phyloP scores from a whole-genome alignment of 2,329 filamentous ascomycete species.

The Sphaerulina populicola region DNA sequence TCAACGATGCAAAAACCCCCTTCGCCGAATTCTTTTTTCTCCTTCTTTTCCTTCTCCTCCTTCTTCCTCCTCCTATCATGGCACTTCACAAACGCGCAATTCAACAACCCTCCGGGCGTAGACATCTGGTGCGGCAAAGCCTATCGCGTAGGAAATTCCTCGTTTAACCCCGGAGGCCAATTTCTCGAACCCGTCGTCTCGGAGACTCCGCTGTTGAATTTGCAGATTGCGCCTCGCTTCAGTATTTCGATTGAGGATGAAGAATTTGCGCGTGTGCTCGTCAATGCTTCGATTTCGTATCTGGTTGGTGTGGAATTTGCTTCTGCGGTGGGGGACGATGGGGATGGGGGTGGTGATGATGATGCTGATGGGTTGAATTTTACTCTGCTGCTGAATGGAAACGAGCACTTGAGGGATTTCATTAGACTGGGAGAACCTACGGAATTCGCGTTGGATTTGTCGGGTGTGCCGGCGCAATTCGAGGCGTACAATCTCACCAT shows the following conservation, averaged over 20 bases:
- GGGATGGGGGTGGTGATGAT: too few species aligned
- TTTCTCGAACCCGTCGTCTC: slow-evolving; percentile 36
- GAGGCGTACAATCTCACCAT: slow-evolving; percentile 34
- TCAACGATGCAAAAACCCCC: too few species aligned
- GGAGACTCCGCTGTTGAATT: slow-evolving; percentile 35
- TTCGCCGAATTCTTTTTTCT: too few species aligned
- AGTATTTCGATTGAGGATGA: not conserved
- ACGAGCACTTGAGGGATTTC: slow-evolving; percentile 36
- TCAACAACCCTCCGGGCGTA: slow-evolving; percentile 31
- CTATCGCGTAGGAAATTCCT: slow-evolving; percentile 34
- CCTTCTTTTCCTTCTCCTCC: too few species aligned
- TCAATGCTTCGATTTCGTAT: not conserved
- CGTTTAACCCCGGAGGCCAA: slow-evolving; percentile 37
- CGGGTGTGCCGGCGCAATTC: not conserved
- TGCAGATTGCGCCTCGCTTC: not conserved
- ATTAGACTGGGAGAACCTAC: not conserved
- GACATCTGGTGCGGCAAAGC: slow-evolving; percentile 46
- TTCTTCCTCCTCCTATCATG: too few species aligned
- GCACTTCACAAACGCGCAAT: slow-evolving; percentile 1
- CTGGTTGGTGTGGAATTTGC: not conserved
- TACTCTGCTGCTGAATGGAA: slow-evolving; percentile 37
- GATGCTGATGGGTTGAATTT: slow-evolving; percentile 15
- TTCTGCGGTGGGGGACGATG: too few species aligned
- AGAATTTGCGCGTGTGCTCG: too few species aligned
- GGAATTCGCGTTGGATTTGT: not conserved